Evolutionary conservation across 805 yeast genomes (phyloP).

Genomic region (Saturnispora galanensis): DNA sequence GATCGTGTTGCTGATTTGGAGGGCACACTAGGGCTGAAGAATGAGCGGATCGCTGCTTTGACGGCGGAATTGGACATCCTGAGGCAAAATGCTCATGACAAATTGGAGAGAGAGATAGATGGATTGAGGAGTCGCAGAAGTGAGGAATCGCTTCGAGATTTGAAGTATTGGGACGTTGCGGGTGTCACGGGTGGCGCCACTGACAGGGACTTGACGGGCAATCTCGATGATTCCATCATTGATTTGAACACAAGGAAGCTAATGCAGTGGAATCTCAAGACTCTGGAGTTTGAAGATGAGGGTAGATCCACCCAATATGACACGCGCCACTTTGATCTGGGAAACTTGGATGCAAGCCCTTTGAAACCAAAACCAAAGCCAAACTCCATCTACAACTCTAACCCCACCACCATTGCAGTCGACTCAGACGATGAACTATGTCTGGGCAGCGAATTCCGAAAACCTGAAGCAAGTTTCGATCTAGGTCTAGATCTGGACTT

Average conservation of each 20-base stretch:
- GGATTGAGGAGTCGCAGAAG: not conserved
- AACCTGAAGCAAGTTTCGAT: not conserved
- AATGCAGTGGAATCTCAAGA: slow-evolving; percentile 3
- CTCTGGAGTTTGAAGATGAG: slow-evolving; percentile 4
- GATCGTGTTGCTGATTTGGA: slow-evolving; percentile 7
- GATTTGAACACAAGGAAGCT: slow-evolving; percentile 4
- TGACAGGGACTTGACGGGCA: not conserved
- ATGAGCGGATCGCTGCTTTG: slow-evolving; percentile 7
- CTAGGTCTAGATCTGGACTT: not conserved
- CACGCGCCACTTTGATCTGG: too few species aligned
- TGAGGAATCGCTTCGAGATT: not conserved
- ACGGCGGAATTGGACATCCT: not conserved
- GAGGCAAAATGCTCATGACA: not conserved
- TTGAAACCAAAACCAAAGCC: not conserved
- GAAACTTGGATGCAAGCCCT: not conserved
- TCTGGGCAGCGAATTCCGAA: not conserved
- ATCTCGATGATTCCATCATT: not conserved
- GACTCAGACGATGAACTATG: slow-evolving; percentile 7
- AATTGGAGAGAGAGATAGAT: not conserved
- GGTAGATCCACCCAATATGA: not conserved
- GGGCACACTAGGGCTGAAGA: slow-evolving; percentile 5
- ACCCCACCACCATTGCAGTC: slow-evolving; percentile 1
- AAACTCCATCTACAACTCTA: slow-evolving; percentile 6
- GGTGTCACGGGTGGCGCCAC: too few species aligned
- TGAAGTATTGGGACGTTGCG: too few species aligned